Conservation (phyloP, 345 rosid genomes). For the Gossypium ekmanianum region DNA sequence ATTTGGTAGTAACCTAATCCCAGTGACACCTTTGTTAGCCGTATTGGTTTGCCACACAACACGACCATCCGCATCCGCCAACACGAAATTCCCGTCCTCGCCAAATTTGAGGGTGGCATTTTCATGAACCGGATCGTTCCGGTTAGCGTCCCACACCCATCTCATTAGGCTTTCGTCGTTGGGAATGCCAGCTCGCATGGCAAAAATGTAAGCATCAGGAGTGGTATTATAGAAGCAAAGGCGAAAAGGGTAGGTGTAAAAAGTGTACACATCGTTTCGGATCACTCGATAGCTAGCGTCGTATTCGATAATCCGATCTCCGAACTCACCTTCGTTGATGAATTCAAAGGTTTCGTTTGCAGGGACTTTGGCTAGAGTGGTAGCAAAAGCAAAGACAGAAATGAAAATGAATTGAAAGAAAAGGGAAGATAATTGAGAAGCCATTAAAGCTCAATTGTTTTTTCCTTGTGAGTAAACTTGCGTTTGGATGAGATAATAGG, state of each 20-base stretch:
- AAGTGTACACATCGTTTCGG: neutral
- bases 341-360: conserved; percentile 13
- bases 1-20: conserved; percentile 39
- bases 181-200: conserved; percentile 20
- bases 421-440: neutral
- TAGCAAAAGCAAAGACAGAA: neutral
- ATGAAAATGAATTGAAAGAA: neutral
- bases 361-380: conserved; percentile 13
- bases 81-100: conserved; percentile 31
- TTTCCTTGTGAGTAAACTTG: neutral
- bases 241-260: conserved; percentile 15
- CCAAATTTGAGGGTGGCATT: conserved; percentile 30
- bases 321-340: conserved; percentile 25
- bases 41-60: conserved; percentile 37
- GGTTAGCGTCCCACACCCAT: conserved; percentile 40
- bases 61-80: conserved; percentile 26
- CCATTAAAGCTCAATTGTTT: neutral
- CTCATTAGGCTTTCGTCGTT: conserved; percentile 17
- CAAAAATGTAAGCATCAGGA: conserved; percentile 25
- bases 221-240: conserved; percentile 33
- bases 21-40: conserved; percentile 29
- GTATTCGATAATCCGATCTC: conserved; percentile 19
- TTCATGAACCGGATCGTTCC: conserved; percentile 25
- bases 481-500: neutral
- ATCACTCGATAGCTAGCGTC: conserved; percentile 15